These are phyloP conservation scores for Eucalyptus cloeziana DNA, from an alignment of 345 rosid genomes.

Conservation along the genomic window DNA sequence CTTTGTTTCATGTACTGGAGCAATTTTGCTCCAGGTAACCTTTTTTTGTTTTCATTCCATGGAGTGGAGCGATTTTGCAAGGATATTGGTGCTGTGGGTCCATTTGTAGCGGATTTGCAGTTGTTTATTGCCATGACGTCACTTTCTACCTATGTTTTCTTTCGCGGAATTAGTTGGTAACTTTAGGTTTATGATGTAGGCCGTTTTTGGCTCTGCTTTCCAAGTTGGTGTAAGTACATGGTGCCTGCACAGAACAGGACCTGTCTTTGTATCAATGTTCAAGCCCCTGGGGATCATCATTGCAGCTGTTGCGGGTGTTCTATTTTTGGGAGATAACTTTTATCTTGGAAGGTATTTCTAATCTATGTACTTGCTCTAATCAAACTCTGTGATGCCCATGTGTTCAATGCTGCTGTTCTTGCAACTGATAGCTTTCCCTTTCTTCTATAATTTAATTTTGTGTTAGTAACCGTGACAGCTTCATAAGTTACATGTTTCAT, in stretches of 20 bases:
- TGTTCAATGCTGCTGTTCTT: background rate
- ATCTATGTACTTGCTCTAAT: background rate
- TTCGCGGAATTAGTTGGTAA: background rate
- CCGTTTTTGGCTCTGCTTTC: constrained; percentile 10
- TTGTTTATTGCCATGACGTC: background rate
- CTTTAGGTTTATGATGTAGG: background rate
- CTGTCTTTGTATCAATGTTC: constrained; percentile 59
- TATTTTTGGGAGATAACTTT: constrained; percentile 35
- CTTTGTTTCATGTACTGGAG: background rate
- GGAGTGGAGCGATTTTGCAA: background rate
- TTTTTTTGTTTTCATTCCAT: background rate
- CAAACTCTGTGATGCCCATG: background rate
- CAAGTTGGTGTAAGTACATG: constrained; percentile 48
- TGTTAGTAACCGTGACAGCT: background rate
- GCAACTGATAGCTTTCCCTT: background rate
- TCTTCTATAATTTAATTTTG: background rate
- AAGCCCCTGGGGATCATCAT: constrained; percentile 52
- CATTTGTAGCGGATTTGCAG: background rate
- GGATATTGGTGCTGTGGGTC: background rate
- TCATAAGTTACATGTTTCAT: background rate
- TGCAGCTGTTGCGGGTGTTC: constrained; percentile 31
- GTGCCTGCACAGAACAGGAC: constrained; percentile 54
- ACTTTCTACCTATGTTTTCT: background rate
- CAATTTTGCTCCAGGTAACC: background rate
- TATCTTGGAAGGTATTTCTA: constrained; percentile 42